A percentile compares a stretch with the other conserved stretches of the same genome.
Conservation (phyloP, 108 stramenopile species). For the Cyclotella atomus region DNA sequence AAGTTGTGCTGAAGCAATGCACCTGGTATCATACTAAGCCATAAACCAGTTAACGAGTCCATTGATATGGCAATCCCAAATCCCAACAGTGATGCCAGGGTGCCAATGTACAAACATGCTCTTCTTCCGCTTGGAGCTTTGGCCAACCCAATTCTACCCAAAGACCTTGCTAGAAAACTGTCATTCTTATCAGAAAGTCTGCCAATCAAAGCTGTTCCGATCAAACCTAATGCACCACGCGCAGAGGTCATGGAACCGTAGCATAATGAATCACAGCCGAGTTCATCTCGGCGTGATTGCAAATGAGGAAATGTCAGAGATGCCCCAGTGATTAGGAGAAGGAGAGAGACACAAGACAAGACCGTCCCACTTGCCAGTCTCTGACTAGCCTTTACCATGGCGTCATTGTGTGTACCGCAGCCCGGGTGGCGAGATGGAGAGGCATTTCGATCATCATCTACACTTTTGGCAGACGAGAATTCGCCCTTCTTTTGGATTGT, state of each 20-base stretch:
- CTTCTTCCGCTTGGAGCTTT: constrained; percentile 55
- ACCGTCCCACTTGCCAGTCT: constrained; percentile 10
- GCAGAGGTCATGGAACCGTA: constrained; percentile 80
- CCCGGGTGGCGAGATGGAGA: too few relatives aligned
- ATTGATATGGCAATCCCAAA: constrained; percentile 43
- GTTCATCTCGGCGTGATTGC: constrained; percentile 65
- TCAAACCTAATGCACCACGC: constrained; percentile 64
- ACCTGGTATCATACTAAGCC: constrained; percentile 74
- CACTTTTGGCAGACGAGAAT: too few relatives aligned
- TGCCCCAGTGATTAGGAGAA: constrained; percentile 32
- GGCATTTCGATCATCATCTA: too few relatives aligned
- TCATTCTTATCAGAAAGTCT: constrained; percentile 66
- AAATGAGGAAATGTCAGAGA: constrained; percentile 71
- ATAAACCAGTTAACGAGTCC: constrained; percentile 56
- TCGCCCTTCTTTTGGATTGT: too few relatives aligned
- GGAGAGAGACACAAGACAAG: constrained; percentile 19
- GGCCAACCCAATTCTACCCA: constrained; percentile 21
- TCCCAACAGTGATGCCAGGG: constrained; percentile 56
- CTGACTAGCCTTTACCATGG: too few relatives aligned
- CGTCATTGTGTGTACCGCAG: too few relatives aligned
- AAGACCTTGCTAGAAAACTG: constrained; percentile 22
- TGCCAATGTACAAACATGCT: constrained; percentile 65
- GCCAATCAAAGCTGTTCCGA: constrained; percentile 72
- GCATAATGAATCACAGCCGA: constrained; percentile 80
- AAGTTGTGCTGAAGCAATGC: constrained; percentile 84